These are phyloP conservation scores for Gnaphalium uliginosum DNA, from an alignment of 129 eudicot genomes.

Conservation along the genomic window DNA sequence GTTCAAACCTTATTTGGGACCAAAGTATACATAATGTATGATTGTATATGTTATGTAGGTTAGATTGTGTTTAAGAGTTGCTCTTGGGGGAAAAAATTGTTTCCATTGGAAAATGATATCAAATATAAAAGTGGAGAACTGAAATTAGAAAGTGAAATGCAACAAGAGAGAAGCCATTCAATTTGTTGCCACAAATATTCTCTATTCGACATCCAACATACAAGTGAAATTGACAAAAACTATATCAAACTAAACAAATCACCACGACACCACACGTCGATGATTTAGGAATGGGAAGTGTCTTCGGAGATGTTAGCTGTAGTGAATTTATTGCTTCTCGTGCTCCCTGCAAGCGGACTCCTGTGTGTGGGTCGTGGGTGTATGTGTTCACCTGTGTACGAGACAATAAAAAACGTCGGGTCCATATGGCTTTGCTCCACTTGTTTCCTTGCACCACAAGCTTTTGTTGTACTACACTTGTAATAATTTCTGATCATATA, in stretches of 20 bases:
- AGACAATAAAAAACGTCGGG: slow-evolving; percentile 46
- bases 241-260: neutral
- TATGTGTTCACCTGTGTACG: slow-evolving; percentile 70
- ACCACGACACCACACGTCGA: neutral
- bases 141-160: neutral
- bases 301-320: slow-evolving; percentile 26
- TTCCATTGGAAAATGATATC: too few species aligned
- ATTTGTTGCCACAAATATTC: slow-evolving; percentile 24
- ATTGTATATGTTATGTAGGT: too few species aligned
- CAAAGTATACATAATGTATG: too few species aligned
- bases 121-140: too few species aligned
- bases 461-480: slow-evolving; percentile 82
- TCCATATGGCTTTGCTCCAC: slow-evolving; percentile 70
- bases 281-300: slow-evolving; percentile 7
- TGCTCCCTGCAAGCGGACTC: slow-evolving; percentile 81
- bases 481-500: slow-evolving; percentile 61
- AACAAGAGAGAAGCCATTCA: slow-evolving; percentile 5
- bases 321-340: slow-evolving; percentile 47
- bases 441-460: slow-evolving; percentile 80
- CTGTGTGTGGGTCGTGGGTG: slow-evolving; percentile 77
- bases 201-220: slow-evolving; percentile 23
- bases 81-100: too few species aligned
- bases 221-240: neutral
- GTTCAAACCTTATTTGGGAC: too few species aligned
- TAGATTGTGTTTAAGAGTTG: too few species aligned